Evolutionary conservation across 2,329 filamentous ascomycete genomes (phyloP).

Genomic region (Exophiala bonariae): DNA sequence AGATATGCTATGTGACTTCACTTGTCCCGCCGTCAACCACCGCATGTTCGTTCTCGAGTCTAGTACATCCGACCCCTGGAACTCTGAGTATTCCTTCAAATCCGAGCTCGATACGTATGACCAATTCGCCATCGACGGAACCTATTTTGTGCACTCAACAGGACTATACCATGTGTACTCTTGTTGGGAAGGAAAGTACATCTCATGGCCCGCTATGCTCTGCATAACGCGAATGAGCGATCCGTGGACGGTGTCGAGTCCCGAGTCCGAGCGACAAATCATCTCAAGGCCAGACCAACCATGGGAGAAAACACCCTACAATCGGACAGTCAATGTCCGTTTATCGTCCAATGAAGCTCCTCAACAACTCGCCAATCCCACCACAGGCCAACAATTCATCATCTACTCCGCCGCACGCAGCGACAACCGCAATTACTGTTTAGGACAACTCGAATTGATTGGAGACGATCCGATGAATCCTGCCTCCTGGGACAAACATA

Average conservation of each 20-base stretch:
- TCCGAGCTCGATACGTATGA: conserved; percentile 51
- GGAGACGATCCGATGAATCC: conserved; percentile 52
- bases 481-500: conserved; percentile 49
- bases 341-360: conserved; percentile 53
- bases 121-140: conserved; percentile 56
- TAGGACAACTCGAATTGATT: conserved; percentile 51
- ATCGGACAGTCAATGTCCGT: conserved; percentile 36
- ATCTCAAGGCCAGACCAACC: conserved; percentile 49
- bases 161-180: conserved; percentile 44
- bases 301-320: conserved; percentile 55
- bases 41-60: conserved; percentile 53
- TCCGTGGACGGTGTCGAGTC: conserved; percentile 49
- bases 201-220: conserved; percentile 53
- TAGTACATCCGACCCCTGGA: conserved; percentile 45
- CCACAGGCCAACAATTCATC: conserved; percentile 50
- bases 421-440: conserved; percentile 56
- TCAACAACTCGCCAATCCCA: conserved; percentile 49
- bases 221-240: conserved; percentile 53
- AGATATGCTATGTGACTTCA: conserved; percentile 50
- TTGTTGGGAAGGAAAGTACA: conserved; percentile 40
- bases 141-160: conserved; percentile 48
- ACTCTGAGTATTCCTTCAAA: conserved; percentile 45
- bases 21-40: conserved; percentile 52
- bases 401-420: conserved; percentile 51
- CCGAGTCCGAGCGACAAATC: conserved; percentile 48